A percentile compares a stretch with the other conserved stretches of the same genome.
phyloP scores from a whole-genome alignment of 148 eudicot genomes.

The Drosera capensis region DNA sequence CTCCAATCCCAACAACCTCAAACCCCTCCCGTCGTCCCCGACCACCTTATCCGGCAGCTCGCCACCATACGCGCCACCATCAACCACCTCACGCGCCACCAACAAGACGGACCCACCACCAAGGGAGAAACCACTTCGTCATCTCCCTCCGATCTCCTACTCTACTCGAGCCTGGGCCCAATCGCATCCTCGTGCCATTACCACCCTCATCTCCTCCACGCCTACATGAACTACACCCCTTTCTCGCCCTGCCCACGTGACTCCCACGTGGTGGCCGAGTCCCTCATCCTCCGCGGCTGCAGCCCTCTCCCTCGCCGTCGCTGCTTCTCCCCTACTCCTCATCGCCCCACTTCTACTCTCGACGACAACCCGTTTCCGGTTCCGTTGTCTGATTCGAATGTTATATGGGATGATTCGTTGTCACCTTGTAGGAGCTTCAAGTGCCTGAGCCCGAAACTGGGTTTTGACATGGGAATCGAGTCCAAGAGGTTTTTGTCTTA shows the following conservation, averaged over 20 bases:
- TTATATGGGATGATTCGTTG: slow-evolving; percentile 18
- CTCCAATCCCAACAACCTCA: slow-evolving; percentile 21
- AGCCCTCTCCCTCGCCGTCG: slow-evolving; percentile 79
- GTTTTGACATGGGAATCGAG: slow-evolving; percentile 38
- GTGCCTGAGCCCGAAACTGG: slow-evolving; percentile 39
- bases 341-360: slow-evolving; percentile 12
- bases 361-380: slow-evolving; percentile 21
- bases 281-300: slow-evolving; percentile 71
- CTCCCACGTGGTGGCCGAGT: slow-evolving; percentile 34
- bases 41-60: slow-evolving; percentile 66
- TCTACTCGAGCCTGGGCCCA: slow-evolving; percentile 39
- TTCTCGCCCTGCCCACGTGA: slow-evolving; percentile 42
- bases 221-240: slow-evolving; percentile 70
- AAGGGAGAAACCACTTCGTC: slow-evolving; percentile 7
- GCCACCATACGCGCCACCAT: slow-evolving; percentile 85
- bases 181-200: slow-evolving; percentile 55
- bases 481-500: slow-evolving; percentile 25
- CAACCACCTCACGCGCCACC: slow-evolving; percentile 78
- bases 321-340: slow-evolving; percentile 36
- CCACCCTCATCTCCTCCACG: slow-evolving; percentile 45
- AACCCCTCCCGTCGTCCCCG: slow-evolving; percentile 28
- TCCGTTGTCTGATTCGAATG: slow-evolving; percentile 29
- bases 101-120: slow-evolving; percentile 9
- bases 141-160: slow-evolving; percentile 62
- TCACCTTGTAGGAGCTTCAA: slow-evolving; percentile 46